Evolutionary conservation across 768 basidiomycete species (phyloP), one percentile per base, ranked within the genome.

Genomic region (Sarcomyxa edulis): DNA sequence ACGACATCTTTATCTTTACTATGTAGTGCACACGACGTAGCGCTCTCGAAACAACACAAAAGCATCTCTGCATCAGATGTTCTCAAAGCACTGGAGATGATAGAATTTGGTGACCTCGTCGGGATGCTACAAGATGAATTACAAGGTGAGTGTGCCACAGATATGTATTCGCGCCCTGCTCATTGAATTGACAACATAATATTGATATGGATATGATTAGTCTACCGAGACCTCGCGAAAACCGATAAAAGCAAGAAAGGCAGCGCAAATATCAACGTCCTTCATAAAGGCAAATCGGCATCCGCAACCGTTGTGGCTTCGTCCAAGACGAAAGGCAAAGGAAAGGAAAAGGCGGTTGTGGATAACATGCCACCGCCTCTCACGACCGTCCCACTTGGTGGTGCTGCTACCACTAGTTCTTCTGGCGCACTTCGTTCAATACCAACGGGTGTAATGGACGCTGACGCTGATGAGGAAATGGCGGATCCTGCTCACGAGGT

Each of bases 31-130:
- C 92, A 94, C 47, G 92, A 94, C 46, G 81, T 93, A 12, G 88
- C 93, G 0, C 60, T 68, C n/a, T 77, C 81, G 2, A 83, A 87
- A 46, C 83, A 87, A 42, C 88, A 88, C 58, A 93, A 91, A 59
- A 85, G 84, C 42, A 85, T 94, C 29, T 84, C 89, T 5, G 89
- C 90, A 0, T 81, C 90, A 0, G 93, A 95, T 53, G 89, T 96
- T 0, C 74, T 94, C 45, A 88, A 84, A 53, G 93, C 88, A 0
- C 71, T 93, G 7, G 88, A 91, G 52, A 63, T 76, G 39, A 72
- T 89, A 24, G 82, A 89, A 47, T 81, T 91, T 47, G 74, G 76
- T 2, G 85, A 89, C 52, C 62, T 89, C 29, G 72, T 79, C 0
- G 72, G 76, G 23, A 62, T 65, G 29, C 65, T 89, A 3, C 77